phyloP scores from a whole-genome alignment of 176 grass and related monocot genomes.

The Oryza glaberrima region DNA sequence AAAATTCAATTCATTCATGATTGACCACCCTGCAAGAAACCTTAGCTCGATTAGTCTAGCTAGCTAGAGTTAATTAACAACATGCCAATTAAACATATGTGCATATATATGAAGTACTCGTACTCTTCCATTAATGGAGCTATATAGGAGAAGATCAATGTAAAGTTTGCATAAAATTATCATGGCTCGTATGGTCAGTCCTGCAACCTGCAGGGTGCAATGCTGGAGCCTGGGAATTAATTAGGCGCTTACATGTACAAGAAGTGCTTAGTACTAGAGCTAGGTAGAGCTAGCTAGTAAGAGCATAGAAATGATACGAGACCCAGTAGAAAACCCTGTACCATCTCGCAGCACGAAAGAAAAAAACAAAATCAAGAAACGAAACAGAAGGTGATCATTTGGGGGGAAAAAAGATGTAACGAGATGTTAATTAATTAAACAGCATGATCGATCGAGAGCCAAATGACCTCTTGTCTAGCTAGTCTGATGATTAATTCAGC shows the following conservation, averaged over 20 bases:
- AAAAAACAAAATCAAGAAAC: constrained; percentile 39
- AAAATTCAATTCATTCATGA: not conserved
- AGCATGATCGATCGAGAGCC: constrained; percentile 4
- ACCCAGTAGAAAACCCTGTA: constrained; percentile 37
- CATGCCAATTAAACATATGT: constrained; percentile 36
- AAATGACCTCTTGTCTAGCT: constrained; percentile 48
- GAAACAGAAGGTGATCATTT: constrained; percentile 1
- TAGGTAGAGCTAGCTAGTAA: constrained; percentile 27
- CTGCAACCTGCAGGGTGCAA: constrained; percentile 40
- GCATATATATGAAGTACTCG: not conserved
- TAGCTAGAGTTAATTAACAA: not conserved
- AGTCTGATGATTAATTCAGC: constrained; percentile 14
- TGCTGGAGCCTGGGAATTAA: constrained; percentile 43
- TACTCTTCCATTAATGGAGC: constrained; percentile 39
- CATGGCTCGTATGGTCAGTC: constrained; percentile 43
- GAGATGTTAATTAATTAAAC: constrained; percentile 46
- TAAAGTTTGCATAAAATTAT: constrained; percentile 57
- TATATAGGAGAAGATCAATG: not conserved
- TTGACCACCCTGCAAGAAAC: not conserved
- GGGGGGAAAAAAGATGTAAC: not conserved
- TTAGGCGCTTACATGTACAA: constrained; percentile 58
- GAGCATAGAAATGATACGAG: constrained; percentile 41
- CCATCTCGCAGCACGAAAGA: constrained; percentile 41
- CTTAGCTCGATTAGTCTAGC: not conserved
- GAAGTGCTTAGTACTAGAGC: constrained; percentile 48